Percentiles rank a stretch among this genome's conserved stretches.
Evolutionary conservation across 2,329 filamentous ascomycete species (phyloP).

Genomic region (Graphium sp.): DNA sequence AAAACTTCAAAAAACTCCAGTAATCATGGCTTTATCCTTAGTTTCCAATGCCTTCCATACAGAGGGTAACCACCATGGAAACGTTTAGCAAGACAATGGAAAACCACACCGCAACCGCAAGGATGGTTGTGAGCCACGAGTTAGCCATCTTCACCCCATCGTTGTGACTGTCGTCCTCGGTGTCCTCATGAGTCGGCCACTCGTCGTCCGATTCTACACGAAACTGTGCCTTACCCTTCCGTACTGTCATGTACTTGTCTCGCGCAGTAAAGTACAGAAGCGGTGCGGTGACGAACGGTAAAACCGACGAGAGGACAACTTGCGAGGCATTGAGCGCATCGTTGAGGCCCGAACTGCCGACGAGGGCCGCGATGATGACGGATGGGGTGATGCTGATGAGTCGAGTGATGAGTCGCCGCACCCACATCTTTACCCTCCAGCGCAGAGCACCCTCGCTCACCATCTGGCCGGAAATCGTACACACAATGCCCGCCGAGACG

Average conservation of each 20-base stretch:
- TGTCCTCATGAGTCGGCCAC: constrained; percentile 9
- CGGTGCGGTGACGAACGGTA: constrained; percentile 72
- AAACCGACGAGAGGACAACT: constrained; percentile 59
- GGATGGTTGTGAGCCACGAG: constrained; percentile 40
- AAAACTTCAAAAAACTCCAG: too few relatives aligned
- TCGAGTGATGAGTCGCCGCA: constrained; percentile 61
- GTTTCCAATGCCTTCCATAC: too few relatives aligned
- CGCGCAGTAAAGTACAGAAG: constrained; percentile 74
- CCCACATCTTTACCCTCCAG: constrained; percentile 61
- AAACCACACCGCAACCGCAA: constrained; percentile 49
- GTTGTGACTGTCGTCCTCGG: constrained; percentile 4
- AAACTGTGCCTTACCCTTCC: constrained; percentile 21
- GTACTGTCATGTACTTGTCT: constrained; percentile 63
- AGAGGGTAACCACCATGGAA: too few relatives aligned
- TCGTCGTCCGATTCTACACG: too few relatives aligned
- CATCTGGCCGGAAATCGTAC: constrained; percentile 83
- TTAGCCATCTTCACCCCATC: constrained; percentile 49
- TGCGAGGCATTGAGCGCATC: constrained; percentile 60
- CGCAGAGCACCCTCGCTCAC: constrained; percentile 68
- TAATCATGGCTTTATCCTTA: too few relatives aligned
- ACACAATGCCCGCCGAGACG: constrained; percentile 69
- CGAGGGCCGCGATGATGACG: constrained; percentile 68
- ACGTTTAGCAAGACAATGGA: constrained; percentile 66
- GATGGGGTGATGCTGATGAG: constrained; percentile 67
- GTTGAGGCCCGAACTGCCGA: constrained; percentile 54